Evolutionary conservation across 2,329 filamentous ascomycete species (phyloP), one percentile per base, ranked within the genome.

Genomic region (Capronia coronata): DNA sequence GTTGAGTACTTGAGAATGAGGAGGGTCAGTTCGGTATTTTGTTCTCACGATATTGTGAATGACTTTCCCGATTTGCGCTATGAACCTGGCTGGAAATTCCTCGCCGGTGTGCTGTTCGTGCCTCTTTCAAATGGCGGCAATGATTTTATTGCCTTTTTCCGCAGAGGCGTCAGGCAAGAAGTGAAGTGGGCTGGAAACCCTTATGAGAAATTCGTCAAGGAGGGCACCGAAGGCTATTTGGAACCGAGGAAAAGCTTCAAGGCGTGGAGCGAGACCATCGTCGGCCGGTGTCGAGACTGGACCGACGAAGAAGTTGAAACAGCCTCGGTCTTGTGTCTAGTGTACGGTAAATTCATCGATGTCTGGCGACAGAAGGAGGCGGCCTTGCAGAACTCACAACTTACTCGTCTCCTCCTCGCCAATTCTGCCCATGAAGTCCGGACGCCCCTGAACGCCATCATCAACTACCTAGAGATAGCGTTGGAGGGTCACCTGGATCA

Each of bases 341-440:
- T 95, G 1, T 95, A 95, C 55, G 87, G 86, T 64, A 84, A 80
- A 64, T 95, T 95, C 64, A 94, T 94, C 59, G 86, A 94, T 62
- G 88, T 94, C 1, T 94, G 89, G 89, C 76, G 87, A 48, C 87
- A 94, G 63, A 94, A 94, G 58, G 89, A 95, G 65, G 84, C 83
- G 1, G 86, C 86, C 0, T 64, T 94, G 51, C 84, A 94, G 60
- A 91, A 75, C 63, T 94, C 85, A 58, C 84, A 90, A 52, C 72
- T 95, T 1, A 94, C 87, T 0, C 76, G 80, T 40, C 68, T 95
- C 2, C 68, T 95, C 1, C 73, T 95, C 18, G 86, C 88, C 3
- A 94, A 95, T 57, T 94, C 88, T 0, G 89, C 89, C 0, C 90
- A 95, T 57, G 89, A 95, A 70, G 87, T 95, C 7, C 83, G 90